A percentile compares a stretch with the other conserved stretches of the same genome.
Evolutionary conservation across 2,329 filamentous ascomycete genomes (phyloP).

Genomic region (Corynespora cassiicola): DNA sequence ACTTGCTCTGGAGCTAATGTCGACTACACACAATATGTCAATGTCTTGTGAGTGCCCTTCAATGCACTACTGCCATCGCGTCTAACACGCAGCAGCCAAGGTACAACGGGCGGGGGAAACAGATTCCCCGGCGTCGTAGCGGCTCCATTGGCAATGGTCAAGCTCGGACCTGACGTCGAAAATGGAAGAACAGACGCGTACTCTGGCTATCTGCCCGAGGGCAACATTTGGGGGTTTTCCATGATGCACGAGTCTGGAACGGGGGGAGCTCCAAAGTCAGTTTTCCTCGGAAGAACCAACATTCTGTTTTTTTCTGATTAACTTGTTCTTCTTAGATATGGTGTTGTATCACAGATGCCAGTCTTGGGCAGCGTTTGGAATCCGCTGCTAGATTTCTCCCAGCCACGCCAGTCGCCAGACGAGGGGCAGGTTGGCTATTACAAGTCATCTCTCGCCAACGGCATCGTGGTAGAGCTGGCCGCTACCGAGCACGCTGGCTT

Average conservation of each 20-base stretch:
- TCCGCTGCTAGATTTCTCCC: conserved; percentile 63
- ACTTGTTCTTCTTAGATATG: conserved; percentile 22
- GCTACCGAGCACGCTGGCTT: conserved; percentile 64
- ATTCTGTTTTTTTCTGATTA: neutral
- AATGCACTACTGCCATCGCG: neutral
- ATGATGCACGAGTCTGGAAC: conserved; percentile 45
- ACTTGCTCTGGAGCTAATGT: conserved; percentile 12
- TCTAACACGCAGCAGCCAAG: conserved; percentile 19
- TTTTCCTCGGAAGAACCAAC: neutral
- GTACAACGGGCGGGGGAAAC: conserved; percentile 41
- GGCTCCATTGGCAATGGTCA: conserved; percentile 45
- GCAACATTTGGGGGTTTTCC: conserved; percentile 42
- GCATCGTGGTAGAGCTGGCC: conserved; percentile 64
- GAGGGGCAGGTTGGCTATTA: conserved; percentile 68
- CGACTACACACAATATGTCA: conserved; percentile 41
- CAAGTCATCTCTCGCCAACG: conserved; percentile 60
- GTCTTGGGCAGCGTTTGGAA: conserved; percentile 46
- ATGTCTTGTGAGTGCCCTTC: conserved; percentile 39
- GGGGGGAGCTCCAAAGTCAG: conserved; percentile 37
- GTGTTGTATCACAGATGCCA: conserved; percentile 45
- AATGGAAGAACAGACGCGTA: conserved; percentile 40
- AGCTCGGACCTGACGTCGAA: conserved; percentile 43
- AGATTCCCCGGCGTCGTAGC: conserved; percentile 45
- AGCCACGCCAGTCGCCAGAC: conserved; percentile 59
- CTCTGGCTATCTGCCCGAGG: conserved; percentile 40